phyloP scores from a whole-genome alignment of 805 yeast genomes.

The Monosporozyma unispora region DNA sequence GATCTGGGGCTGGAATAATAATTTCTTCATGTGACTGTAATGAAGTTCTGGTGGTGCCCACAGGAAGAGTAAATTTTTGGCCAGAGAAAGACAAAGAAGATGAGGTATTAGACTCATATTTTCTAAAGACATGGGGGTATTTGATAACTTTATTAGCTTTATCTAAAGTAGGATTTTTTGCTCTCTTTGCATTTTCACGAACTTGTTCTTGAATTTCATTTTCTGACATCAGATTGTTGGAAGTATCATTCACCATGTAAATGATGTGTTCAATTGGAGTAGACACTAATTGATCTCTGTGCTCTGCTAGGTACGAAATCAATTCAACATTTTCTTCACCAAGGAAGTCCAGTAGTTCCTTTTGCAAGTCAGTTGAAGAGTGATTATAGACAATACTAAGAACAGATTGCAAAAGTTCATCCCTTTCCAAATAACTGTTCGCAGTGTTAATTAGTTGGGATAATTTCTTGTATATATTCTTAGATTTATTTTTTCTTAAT shows the following conservation, averaged over 20 bases:
- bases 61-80: slow-evolving; percentile 68
- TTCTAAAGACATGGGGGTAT: slow-evolving; percentile 83
- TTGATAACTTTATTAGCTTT: slow-evolving; percentile 39
- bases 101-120: slow-evolving; percentile 47
- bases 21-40: slow-evolving; percentile 69
- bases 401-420: slow-evolving; percentile 27
- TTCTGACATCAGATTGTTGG: slow-evolving; percentile 37
- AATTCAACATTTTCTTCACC: slow-evolving; percentile 84
- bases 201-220: slow-evolving; percentile 49
- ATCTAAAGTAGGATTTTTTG: slow-evolving; percentile 41
- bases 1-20: slow-evolving; percentile 63
- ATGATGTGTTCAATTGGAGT: slow-evolving; percentile 14
- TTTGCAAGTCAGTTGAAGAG: slow-evolving; percentile 56
- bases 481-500: slow-evolving; percentile 8
- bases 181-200: slow-evolving; percentile 38
- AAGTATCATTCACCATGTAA: slow-evolving; percentile 18
- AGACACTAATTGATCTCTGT: slow-evolving; percentile 9
- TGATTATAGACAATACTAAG: slow-evolving; percentile 24
- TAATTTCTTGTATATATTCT: slow-evolving; percentile 14
- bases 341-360: slow-evolving; percentile 63
- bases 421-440: slow-evolving; percentile 27
- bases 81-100: slow-evolving; percentile 72
- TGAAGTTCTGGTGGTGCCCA: slow-evolving; percentile 63
- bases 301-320: slow-evolving; percentile 38
- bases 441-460: slow-evolving; percentile 10